Evolutionary conservation across 176 grass and related monocot species (phyloP).

Genomic region (Phyllostachys edulis): DNA sequence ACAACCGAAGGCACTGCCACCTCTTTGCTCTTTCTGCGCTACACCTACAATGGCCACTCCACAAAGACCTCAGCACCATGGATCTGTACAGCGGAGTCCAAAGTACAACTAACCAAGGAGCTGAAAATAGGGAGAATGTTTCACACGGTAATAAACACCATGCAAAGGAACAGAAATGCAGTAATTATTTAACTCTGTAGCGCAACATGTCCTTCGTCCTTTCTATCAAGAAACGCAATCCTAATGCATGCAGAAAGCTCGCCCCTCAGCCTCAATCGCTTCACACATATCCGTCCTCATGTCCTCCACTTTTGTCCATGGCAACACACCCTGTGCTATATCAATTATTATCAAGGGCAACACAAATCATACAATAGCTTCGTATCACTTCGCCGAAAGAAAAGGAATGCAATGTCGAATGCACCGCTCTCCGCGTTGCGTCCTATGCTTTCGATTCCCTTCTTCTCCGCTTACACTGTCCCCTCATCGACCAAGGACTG

Average conservation of each 20-base stretch:
- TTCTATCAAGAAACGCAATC: not conserved
- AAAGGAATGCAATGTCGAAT: no score
- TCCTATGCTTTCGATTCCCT: constrained; percentile 1
- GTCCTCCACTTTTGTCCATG: no score
- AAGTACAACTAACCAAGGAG: not conserved
- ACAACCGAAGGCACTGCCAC: no score
- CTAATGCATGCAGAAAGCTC: not conserved
- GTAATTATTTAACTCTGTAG: no score
- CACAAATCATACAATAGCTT: not conserved
- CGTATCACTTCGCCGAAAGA: no score
- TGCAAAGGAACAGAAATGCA: no score
- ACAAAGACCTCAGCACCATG: no score
- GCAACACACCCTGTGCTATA: not conserved
- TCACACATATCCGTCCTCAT: not conserved
- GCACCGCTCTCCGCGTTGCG: not conserved
- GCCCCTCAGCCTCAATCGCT: not conserved
- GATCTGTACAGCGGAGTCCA: no score
- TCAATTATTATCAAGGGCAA: not conserved
- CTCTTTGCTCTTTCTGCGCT: no score
- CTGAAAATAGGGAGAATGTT: not conserved
- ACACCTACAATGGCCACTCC: no score
- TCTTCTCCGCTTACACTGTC: not conserved
- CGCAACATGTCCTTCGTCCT: not conserved
- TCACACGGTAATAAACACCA: not conserved
- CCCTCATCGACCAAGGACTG: constrained; percentile 28